Base-by-base conservation (phyloP, 306 rosid genomes). In the Quercus cerris region DNA sequence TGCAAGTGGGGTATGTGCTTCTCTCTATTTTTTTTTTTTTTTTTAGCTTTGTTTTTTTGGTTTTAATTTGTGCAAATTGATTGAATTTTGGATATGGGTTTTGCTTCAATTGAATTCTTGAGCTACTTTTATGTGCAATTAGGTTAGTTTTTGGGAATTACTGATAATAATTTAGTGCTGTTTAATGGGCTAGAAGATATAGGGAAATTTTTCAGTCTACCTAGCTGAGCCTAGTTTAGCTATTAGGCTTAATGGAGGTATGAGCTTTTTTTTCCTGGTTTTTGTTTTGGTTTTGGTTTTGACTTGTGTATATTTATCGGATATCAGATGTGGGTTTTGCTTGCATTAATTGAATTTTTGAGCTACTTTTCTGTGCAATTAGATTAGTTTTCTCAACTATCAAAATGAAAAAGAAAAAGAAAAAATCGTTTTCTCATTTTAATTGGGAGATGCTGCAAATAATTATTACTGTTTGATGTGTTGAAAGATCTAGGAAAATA, bases 1-100 rank as follows among this genome's bases (percentile, higher is more conserved):
- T 82, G 99, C 98, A 5, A 96, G 99, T 77, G 99, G 99, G 94
- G 99, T 96, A 91, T 69, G 84, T 19, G 31, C 75, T 52, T 20
- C 46, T 18, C n/a, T 41, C 25, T 49, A 25, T 70, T 25, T 11
- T 13, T 55, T 30, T 66, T 5, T 35, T 46, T 54, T 79, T 22
- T 81, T 33, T 25, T 1, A 38, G 46, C 10, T 38, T 38, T 38
- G 11, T 38, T 38, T 38, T 38, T 38, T 38, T 38, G 46, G 46
- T 38, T 9, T 49, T 49, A 49, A 12, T 49, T 55, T 46, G 11
- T 58, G n/a, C 20, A 25, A 30, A 52, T 73, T 66, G 35, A 1
- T 11, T 71, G 72, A 51, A 67, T 61, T 56, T 35, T 62, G 28
- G 41, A 31, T 54, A 3, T 67, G 56, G 51, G 74, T 79, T 76